Evolutionary conservation across 2,329 filamentous ascomycete genomes (phyloP).

Genomic region (Laburnicola sp.): DNA sequence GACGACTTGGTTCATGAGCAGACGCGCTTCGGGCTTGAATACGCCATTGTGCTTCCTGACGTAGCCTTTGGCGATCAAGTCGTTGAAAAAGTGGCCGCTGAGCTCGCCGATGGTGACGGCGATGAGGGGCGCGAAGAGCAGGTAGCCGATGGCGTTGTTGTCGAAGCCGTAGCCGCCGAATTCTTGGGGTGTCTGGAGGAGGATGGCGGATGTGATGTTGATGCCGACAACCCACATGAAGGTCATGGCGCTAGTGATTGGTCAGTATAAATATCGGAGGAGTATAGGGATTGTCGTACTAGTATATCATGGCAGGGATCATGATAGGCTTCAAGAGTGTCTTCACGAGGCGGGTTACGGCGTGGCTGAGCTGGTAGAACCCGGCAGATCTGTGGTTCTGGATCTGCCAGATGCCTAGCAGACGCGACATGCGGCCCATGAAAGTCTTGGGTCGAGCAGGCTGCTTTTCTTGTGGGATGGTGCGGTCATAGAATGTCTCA

Average conservation of each 20-base stretch:
- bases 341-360: slow-evolving; percentile 19
- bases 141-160: slow-evolving; percentile 28
- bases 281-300: slow-evolving; percentile 16
- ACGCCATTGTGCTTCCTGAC: slow-evolving; percentile 35
- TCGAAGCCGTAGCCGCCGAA: slow-evolving; percentile 28
- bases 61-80: slow-evolving; percentile 39
- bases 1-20: slow-evolving; percentile 39
- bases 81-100: slow-evolving; percentile 46
- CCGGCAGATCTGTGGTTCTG: slow-evolving; percentile 26
- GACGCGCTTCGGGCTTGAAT: slow-evolving; percentile 38
- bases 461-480: slow-evolving; percentile 20
- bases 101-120: slow-evolving; percentile 38
- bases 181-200: slow-evolving; percentile 23
- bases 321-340: slow-evolving; percentile 30
- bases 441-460: slow-evolving; percentile 20
- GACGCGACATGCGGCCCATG: slow-evolving; percentile 20
- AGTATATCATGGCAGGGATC: slow-evolving; percentile 30
- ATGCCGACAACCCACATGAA: slow-evolving; percentile 35
- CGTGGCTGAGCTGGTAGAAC: not conserved
- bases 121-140: slow-evolving; percentile 43
- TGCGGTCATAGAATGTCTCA: slow-evolving; percentile 42
- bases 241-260: slow-evolving; percentile 18
- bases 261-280: not conserved
- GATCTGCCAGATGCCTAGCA: slow-evolving; percentile 40
- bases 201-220: slow-evolving; percentile 32